Evolutionary conservation across 2,329 filamentous ascomycete genomes (phyloP).

Genomic region (Penicillium sumatraense): DNA sequence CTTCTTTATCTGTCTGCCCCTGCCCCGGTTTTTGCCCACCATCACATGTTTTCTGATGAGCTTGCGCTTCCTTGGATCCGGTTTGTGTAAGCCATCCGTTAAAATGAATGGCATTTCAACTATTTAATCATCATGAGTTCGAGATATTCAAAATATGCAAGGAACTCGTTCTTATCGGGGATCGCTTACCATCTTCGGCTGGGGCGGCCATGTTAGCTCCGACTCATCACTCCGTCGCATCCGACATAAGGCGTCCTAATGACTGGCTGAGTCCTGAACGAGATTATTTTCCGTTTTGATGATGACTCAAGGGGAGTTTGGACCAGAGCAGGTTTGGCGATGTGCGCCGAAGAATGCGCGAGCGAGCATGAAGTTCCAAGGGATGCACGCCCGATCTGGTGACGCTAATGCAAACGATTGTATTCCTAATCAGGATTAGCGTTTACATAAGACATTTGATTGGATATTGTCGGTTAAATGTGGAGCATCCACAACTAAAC

Average conservation of each 20-base stretch:
- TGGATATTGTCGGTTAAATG: not conserved
- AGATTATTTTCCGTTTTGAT: too few relatives aligned
- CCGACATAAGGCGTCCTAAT: too few relatives aligned
- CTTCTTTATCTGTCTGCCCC: constrained; percentile 9
- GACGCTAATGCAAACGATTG: constrained; percentile 8
- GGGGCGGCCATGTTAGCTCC: not conserved
- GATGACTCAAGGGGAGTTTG: too few relatives aligned
- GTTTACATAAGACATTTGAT: not conserved
- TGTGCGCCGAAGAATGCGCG: too few relatives aligned
- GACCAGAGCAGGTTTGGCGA: not conserved
- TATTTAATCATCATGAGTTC: not conserved
- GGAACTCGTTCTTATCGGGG: not conserved
- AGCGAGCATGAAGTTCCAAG: not conserved
- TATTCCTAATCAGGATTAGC: constrained; percentile 1
- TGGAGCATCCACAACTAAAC: too few relatives aligned
- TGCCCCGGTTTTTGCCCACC: constrained; percentile 48
- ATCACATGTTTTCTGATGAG: constrained; percentile 50
- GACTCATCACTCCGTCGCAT: too few relatives aligned
- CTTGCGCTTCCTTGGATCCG: constrained; percentile 37
- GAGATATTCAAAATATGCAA: not conserved
- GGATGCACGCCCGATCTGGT: not conserved
- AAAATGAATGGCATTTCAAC: constrained; percentile 1
- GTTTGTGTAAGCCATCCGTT: constrained; percentile 21
- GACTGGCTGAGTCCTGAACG: too few relatives aligned
- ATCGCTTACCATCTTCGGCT: not conserved